Evolutionary conservation across 805 yeast species (phyloP), one percentile per base, ranked within the genome.

Genomic region (Myxozyma melibiosi): DNA sequence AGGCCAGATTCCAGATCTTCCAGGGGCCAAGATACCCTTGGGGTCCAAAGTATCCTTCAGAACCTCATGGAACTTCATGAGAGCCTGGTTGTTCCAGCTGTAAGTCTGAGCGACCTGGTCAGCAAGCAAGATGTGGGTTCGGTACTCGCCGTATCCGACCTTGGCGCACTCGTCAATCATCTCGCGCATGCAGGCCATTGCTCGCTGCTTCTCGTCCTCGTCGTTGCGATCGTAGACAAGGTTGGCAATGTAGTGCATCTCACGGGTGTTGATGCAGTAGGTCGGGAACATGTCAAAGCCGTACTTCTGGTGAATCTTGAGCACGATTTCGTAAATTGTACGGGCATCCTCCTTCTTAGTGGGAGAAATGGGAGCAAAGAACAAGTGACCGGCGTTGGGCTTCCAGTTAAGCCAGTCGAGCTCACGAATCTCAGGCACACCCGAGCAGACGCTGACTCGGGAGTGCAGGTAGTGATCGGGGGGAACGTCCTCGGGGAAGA

Each of bases 381-480:
- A 37, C 6, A 47, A 16, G 28, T 47, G 51, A 11, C 51, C 51
- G 18, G 51, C 51, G 31, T 47, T 47, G 4, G 31, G 34, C n/a
- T 20, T 34, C 42, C 51, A 47, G 25, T 47, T 47, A 8, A 47
- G 51, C 51, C 51, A 47, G 31, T 47, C 51, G 25, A 47, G 51
- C 27, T 47, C 51, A 3, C 40, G 42, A 22, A 47, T 47, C 16
- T 47, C 51, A 11, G 51, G 51, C 6, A 18, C 43, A 13, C 51
- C 51, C n/a, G 43, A 37, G 51, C 51, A 47, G 4, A 47, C 43
- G 25, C 33, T 18, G 8, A 47, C 51, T 18, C 51, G 27, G 2
- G 51, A 35, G 18, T 37, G 51, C 28, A 47, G 14, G 16, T 47
- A 47, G 31, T 47, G 51, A 37, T 47, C 51, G 5, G 27, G 25